Conservation (phyloP, 2,329 filamentous ascomycete species). For the Phaeophleospora eucalypticola region DNA sequence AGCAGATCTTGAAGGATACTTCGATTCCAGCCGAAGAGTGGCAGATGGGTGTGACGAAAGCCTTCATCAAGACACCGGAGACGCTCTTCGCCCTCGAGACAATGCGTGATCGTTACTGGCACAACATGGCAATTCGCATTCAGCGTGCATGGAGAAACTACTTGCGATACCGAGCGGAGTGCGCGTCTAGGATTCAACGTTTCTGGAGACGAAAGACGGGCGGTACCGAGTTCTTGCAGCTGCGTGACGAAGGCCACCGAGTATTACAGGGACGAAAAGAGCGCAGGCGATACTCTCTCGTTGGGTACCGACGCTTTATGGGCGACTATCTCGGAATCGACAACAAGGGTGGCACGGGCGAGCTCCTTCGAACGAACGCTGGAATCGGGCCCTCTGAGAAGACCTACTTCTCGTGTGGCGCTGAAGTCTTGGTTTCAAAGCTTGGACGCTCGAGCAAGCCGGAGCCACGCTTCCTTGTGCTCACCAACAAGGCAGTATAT, state of each 20-base stretch:
- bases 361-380: slow-evolving; percentile 72
- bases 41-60: slow-evolving; percentile 95
- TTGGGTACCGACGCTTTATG: slow-evolving; percentile 87
- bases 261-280: slow-evolving; percentile 84
- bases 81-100: slow-evolving; percentile 94
- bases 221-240: slow-evolving; percentile 80
- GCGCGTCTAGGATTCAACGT: slow-evolving; percentile 86
- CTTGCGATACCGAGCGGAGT: slow-evolving; percentile 85
- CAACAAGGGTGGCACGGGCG: slow-evolving; percentile 72
- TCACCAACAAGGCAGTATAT: slow-evolving; percentile 80
- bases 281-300: slow-evolving; percentile 80
- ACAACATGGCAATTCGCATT: slow-evolving; percentile 98
- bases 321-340: slow-evolving; percentile 92
- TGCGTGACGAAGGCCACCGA: slow-evolving; percentile 82
- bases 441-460: slow-evolving; percentile 95
- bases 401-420: slow-evolving; percentile 83
- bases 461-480: slow-evolving; percentile 75
- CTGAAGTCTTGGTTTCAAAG: slow-evolving; percentile 85
- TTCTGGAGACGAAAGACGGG: slow-evolving; percentile 94
- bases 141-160: slow-evolving; percentile 97
- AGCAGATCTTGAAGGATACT: slow-evolving; percentile 92
- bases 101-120: slow-evolving; percentile 97
- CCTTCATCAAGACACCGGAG: slow-evolving; percentile 97
- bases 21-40: slow-evolving; percentile 93
- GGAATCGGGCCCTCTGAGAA: slow-evolving; percentile 66